A percentile compares a stretch with the other conserved stretches of the same genome.
Conservation (phyloP, 2,329 filamentous ascomycete genomes). For the Trichoderma cornu-damae region DNA sequence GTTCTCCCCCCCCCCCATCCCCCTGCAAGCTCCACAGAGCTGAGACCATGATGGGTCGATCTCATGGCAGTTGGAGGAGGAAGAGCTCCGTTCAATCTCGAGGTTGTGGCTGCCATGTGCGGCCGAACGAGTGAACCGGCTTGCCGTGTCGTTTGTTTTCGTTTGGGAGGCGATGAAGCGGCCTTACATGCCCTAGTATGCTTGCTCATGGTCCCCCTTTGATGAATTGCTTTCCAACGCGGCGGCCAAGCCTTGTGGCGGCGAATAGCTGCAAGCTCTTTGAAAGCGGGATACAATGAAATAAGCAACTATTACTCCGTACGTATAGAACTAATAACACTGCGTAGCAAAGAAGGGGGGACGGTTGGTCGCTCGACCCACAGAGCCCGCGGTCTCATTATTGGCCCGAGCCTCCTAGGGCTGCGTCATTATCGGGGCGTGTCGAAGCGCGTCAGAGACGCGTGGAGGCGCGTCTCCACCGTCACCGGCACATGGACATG, state of each 20-base stretch:
- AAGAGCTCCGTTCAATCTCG: neutral
- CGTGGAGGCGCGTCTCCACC: slow-evolving; percentile 10
- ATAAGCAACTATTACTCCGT: too few relatives aligned
- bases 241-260: neutral
- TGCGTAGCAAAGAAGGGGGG: too few relatives aligned
- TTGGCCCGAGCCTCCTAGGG: neutral
- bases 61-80: neutral
- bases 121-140: neutral
- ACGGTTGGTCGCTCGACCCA: slow-evolving; percentile 3
- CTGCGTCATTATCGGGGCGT: slow-evolving; percentile 16
- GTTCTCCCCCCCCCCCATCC: neutral
- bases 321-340: too few relatives aligned
- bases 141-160: neutral
- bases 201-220: neutral
- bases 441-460: slow-evolving; percentile 12
- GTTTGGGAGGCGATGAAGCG: too few relatives aligned
- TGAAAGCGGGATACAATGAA: slow-evolving; percentile 13
- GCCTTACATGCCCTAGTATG: neutral
- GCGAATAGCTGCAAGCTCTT: slow-evolving; percentile 14
- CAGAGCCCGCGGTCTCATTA: neutral
- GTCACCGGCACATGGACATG: neutral
- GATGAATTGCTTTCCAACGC: neutral
- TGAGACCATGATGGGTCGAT: slow-evolving; percentile 10
- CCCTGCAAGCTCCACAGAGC: slow-evolving; percentile 4
- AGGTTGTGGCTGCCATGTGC: neutral